These are phyloP conservation scores for Cryphonectria japonica DNA, from an alignment of 2,329 filamentous ascomycete genomes.

Conservation along the genomic window DNA sequence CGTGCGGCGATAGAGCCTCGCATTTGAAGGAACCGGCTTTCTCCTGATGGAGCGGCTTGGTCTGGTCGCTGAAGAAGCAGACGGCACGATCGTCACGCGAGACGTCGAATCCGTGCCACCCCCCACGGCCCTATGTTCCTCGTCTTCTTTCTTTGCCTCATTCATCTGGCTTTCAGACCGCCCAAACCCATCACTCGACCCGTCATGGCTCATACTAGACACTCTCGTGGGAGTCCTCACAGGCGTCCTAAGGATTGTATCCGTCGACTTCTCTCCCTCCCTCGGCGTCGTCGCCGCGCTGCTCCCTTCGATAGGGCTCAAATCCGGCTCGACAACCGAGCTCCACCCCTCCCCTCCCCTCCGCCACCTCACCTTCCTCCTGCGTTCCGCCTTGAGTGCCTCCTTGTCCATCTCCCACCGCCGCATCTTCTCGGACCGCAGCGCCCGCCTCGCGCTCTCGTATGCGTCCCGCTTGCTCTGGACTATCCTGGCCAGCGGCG, in stretches of 20 bases:
- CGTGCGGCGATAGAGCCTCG: not conserved
- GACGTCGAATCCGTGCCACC: not conserved
- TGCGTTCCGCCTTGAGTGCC: conserved; percentile 39
- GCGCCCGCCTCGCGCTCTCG: conserved; percentile 48
- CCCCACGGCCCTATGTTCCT: not conserved
- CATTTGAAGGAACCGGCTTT: not conserved
- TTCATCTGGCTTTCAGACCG: not conserved
- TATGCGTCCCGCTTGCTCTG: conserved; percentile 42
- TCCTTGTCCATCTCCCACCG: conserved; percentile 49
- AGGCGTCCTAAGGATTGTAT: conserved; percentile 25
- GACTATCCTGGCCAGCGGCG: conserved; percentile 39
- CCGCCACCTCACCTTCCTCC: conserved; percentile 46
- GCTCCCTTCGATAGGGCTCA: conserved; percentile 53
- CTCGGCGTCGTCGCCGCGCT: conserved; percentile 35
- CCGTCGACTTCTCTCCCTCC: conserved; percentile 21
- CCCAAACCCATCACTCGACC: not conserved
- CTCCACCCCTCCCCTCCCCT: conserved; percentile 54
- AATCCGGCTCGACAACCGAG: conserved; percentile 51
- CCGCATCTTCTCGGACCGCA: conserved; percentile 49
- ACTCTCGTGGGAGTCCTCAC: conserved; percentile 10
- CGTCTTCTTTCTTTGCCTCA: not conserved
- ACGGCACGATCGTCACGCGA: not conserved
- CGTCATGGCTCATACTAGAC: conserved; percentile 5
- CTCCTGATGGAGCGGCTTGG: not conserved
- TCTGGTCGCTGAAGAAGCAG: not conserved